phyloP scores from a whole-genome alignment of 306 rosid genomes.

The Lathyrus aphaca region DNA sequence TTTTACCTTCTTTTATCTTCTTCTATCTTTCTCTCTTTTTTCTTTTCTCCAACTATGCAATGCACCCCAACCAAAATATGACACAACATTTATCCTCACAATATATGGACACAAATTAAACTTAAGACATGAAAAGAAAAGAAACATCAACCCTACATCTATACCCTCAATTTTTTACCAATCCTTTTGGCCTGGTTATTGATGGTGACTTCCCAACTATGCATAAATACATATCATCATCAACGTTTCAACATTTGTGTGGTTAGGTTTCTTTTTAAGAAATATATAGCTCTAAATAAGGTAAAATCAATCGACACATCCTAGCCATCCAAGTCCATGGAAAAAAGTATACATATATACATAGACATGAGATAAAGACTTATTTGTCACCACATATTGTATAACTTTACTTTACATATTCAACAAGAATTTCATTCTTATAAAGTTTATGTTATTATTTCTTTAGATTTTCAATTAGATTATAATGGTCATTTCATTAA shows the following conservation, averaged over 20 bases:
- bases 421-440: neutral
- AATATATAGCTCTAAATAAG: conserved; percentile 23
- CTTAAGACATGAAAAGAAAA: neutral
- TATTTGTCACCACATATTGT: conserved; percentile 31
- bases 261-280: conserved; percentile 39
- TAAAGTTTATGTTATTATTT: too few relatives aligned
- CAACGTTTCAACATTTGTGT: conserved; percentile 34
- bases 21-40: neutral
- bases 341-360: neutral
- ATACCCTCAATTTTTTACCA: conserved; percentile 40
- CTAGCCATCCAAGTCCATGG: conserved; percentile 42
- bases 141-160: neutral
- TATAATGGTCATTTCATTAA: too few relatives aligned
- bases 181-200: conserved; percentile 14
- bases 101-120: conserved; percentile 4
- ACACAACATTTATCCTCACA: neutral
- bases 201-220: conserved; percentile 54
- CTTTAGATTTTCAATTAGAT: too few relatives aligned
- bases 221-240: conserved; percentile 40
- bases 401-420: conserved; percentile 8
- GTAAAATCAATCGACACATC: conserved; percentile 41
- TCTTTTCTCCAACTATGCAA: neutral
- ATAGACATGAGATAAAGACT: conserved; percentile 30
- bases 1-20: neutral
- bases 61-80: neutral